Evolutionary conservation across 2,329 filamentous ascomycete species (phyloP).

Genomic region (Akanthomyces uredinophilus): DNA sequence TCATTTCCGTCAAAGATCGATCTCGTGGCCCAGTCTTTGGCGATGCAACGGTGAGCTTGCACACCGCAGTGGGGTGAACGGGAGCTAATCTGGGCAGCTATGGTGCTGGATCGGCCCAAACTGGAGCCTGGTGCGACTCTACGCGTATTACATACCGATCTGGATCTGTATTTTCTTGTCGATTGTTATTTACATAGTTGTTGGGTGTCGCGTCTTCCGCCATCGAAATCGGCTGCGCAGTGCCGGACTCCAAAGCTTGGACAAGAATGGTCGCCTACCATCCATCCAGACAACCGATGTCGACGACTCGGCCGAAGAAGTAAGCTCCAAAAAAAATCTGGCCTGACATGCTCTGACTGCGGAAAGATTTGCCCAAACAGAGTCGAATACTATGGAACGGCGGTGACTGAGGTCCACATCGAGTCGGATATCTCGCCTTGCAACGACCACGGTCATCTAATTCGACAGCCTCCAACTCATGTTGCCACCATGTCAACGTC

Average conservation of each 20-base stretch:
- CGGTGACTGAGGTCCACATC: conserved; percentile 46
- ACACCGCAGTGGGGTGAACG: background rate
- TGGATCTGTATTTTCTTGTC: conserved; percentile 55
- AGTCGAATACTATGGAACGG: conserved; percentile 39
- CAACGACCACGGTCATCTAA: conserved; percentile 7
- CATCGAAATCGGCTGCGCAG: conserved; percentile 51
- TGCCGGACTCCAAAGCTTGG: conserved; percentile 28
- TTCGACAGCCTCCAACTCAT: background rate
- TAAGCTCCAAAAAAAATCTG: conserved; percentile 14
- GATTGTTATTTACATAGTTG: conserved; percentile 49
- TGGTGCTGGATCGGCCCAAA: conserved; percentile 56
- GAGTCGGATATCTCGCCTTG: conserved; percentile 24
- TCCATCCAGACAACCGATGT: conserved; percentile 25
- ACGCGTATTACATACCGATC: conserved; percentile 56
- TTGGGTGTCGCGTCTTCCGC: conserved; percentile 55
- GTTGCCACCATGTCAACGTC: background rate
- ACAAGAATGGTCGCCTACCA: conserved; percentile 19
- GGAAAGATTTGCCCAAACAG: conserved; percentile 7
- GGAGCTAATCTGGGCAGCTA: conserved; percentile 35
- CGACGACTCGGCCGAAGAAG: conserved; percentile 32
- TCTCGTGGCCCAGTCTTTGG: conserved; percentile 43
- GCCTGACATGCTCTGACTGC: background rate
- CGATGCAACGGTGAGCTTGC: conserved; percentile 47
- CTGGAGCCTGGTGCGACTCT: conserved; percentile 52
- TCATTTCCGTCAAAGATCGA: conserved; percentile 51